A percentile compares a stretch with the other conserved stretches of the same genome.
phyloP scores from a whole-genome alignment of 1,284 basidiomycete genomes.

The Trichosporon sp. region DNA sequence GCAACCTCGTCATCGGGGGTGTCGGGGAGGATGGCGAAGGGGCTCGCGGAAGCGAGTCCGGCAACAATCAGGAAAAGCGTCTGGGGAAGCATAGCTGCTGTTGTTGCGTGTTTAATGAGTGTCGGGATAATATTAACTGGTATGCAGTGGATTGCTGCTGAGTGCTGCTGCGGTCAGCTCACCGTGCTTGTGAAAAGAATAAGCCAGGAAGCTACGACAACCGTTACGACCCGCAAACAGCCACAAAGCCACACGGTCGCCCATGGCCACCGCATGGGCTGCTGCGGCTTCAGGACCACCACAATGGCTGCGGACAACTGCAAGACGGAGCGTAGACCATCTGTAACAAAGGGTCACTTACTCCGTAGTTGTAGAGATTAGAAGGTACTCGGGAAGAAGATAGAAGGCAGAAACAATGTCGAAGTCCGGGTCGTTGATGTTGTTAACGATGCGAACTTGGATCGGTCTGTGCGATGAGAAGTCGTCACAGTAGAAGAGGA shows the following conservation, averaged over 20 bases:
- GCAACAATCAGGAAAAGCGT: slow-evolving; percentile 14
- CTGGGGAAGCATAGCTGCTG: slow-evolving; percentile 14
- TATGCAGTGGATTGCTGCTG: not conserved
- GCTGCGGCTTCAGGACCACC: not conserved
- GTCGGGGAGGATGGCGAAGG: slow-evolving; percentile 19
- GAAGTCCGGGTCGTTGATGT: not conserved
- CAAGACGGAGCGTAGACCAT: not conserved
- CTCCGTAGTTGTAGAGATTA: slow-evolving; percentile 4
- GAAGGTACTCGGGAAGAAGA: not conserved
- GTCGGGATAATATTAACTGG: not conserved
- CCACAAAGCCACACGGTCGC: not conserved
- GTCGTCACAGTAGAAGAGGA: not conserved
- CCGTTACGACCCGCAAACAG: not conserved
- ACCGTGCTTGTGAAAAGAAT: not conserved
- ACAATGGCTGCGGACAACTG: not conserved
- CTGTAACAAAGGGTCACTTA: not conserved
- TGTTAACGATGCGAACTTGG: slow-evolving; percentile 8
- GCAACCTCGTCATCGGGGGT: not conserved
- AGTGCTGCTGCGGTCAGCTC: slow-evolving; percentile 2
- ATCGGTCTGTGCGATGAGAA: not conserved
- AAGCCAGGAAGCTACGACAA: not conserved
- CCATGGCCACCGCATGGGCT: not conserved
- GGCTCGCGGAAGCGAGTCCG: slow-evolving; percentile 11
- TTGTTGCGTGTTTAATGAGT: slow-evolving; percentile 7
- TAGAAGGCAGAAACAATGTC: not conserved